phyloP scores from a whole-genome alignment of 805 yeast species.

The Yamadazyma paraphyllophila region DNA sequence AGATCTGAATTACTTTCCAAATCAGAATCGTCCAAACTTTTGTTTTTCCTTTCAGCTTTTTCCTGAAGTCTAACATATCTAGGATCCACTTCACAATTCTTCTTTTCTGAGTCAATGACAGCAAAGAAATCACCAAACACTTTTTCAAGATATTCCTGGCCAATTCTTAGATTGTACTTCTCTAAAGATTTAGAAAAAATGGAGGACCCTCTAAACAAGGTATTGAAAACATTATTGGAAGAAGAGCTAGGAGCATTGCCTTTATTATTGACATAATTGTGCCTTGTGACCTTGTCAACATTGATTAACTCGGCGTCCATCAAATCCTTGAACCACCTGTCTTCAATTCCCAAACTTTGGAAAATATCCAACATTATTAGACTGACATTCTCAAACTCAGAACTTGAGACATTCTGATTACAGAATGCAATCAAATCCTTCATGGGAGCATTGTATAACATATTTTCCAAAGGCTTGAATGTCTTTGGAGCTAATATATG shows the following conservation, averaged over 20 bases:
- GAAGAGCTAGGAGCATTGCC: constrained; percentile 12
- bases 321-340: constrained; percentile 69
- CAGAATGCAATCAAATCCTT: constrained; percentile 51
- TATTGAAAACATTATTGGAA: constrained; percentile 35
- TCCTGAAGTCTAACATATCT: constrained; percentile 44
- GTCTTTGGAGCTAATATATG: constrained; percentile 59
- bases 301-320: constrained; percentile 63
- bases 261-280: constrained; percentile 33
- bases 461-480: constrained; percentile 61
- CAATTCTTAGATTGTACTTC: constrained; percentile 68
- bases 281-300: constrained; percentile 45
- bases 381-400: constrained; percentile 54
- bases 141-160: constrained; percentile 72
- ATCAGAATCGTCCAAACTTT: constrained; percentile 19
- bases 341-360: constrained; percentile 65
- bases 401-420: constrained; percentile 34
- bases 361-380: constrained; percentile 67
- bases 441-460: constrained; percentile 54
- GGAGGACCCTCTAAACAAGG: constrained; percentile 77
- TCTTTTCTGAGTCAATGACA: constrained; percentile 47
- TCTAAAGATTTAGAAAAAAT: constrained; percentile 81
- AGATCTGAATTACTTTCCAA: constrained; percentile 15
- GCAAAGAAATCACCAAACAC: constrained; percentile 70
- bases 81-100: constrained; percentile 83
- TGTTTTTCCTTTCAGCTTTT: constrained; percentile 24